A percentile compares a stretch with the other conserved stretches of the same genome.
Conservation (phyloP, 2,329 filamentous ascomycete genomes). For the Aspergillus calidoustus region DNA sequence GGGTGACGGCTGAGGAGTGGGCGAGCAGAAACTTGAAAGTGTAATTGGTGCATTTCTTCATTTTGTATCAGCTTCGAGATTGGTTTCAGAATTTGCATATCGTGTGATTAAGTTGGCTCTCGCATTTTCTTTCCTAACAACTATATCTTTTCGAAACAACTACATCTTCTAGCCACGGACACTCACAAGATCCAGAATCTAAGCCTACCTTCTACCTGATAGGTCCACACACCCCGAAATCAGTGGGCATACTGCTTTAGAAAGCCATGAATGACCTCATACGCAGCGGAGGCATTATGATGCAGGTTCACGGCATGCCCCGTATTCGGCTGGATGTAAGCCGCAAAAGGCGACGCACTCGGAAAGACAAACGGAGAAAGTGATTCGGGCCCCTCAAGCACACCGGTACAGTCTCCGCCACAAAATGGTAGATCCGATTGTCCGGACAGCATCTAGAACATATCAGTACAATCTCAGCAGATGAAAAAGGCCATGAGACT, state of each 20-base stretch:
- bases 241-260: neutral
- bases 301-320: neutral
- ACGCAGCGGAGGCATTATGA: neutral
- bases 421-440: neutral
- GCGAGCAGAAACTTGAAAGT: slow-evolving; percentile 21
- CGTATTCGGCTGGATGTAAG: neutral
- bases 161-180: too few species aligned
- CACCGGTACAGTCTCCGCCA: neutral
- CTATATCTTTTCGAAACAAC: too few species aligned
- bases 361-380: neutral
- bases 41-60: neutral
- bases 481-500: neutral
- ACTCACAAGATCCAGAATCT: too few species aligned
- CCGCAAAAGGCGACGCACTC: neutral
- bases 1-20: slow-evolving; percentile 28
- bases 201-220: too few species aligned
- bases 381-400: neutral
- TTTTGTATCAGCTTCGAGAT: neutral
- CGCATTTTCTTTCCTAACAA: too few species aligned
- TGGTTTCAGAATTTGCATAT: neutral
- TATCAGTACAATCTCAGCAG: too few species aligned
- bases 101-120: too few species aligned
- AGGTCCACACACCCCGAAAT: neutral
- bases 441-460: neutral
- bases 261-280: neutral